phyloP scores from a whole-genome alignment of 495 filamentous ascomycete genomes.

The Aspergillus baeticus region DNA sequence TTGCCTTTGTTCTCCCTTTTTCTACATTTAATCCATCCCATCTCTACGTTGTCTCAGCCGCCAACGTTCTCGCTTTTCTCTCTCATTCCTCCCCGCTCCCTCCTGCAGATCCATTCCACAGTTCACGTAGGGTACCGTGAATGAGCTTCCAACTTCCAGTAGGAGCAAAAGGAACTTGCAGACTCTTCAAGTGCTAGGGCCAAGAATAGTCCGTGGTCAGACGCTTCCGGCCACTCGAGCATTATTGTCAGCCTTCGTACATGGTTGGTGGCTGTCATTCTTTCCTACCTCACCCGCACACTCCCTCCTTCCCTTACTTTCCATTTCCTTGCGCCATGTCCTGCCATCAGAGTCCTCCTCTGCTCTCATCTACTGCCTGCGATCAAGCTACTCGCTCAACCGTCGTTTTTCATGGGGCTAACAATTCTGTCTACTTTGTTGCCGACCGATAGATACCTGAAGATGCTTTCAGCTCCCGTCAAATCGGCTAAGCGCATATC shows the following conservation, averaged over 20 bases:
- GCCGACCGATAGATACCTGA: constrained; percentile 16
- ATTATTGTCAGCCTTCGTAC: constrained; percentile 14
- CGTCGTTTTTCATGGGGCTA: constrained; percentile 6
- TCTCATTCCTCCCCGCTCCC: constrained; percentile 37
- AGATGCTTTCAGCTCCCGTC: constrained; percentile 48
- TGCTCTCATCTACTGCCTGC: background rate
- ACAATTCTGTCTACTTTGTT: constrained; percentile 11
- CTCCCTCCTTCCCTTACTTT: constrained; percentile 13
- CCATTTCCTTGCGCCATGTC: constrained; percentile 9
- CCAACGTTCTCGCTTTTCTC: background rate
- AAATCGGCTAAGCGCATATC: constrained; percentile 52
- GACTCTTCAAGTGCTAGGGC: background rate
- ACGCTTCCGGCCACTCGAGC: constrained; percentile 13
- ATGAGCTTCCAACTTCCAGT: constrained; percentile 6
- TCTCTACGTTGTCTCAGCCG: constrained; percentile 2
- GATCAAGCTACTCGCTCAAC: background rate
- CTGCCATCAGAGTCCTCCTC: constrained; percentile 7
- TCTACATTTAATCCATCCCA: background rate
- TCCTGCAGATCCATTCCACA: constrained; percentile 48
- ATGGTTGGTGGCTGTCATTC: constrained; percentile 37
- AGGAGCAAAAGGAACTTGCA: constrained; percentile 6
- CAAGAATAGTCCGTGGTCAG: background rate
- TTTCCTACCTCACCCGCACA: constrained; percentile 10
- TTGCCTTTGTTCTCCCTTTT: background rate
- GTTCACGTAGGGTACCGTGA: constrained; percentile 8